Evolutionary conservation across 2,329 filamentous ascomycete species (phyloP), one percentile per base, ranked within the genome.

Genomic region (Aspergillus sp.): DNA sequence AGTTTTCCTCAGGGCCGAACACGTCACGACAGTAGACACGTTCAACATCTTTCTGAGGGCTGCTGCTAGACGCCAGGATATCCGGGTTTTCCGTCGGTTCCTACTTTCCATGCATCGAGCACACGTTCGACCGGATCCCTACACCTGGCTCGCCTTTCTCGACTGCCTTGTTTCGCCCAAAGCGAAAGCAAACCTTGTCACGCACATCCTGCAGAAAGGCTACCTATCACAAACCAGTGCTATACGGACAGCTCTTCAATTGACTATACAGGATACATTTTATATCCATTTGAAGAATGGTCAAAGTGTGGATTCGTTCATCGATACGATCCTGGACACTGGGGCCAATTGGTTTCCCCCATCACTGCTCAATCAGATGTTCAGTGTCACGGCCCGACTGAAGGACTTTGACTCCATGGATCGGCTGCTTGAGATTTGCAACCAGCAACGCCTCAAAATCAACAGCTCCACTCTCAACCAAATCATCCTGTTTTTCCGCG

Each of bases 31-130:
- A 3, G 56, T 62, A 5, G 65, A 70, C 33, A 70, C 68, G 5
- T 73, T 68, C 50, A 75, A 75, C 39, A 67, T 73, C 36, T 53
- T 76, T 39, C 50, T 76, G 33, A 53, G 56, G 34, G 57, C 56
- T 19, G 59, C 65, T 27, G 70, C 70, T 9, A 57, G 56, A 39
- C 55, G 53, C 19, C 62, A 65, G 39, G 63, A 74, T 51, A 50
- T 70, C n/a, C 50, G 47, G 9, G 56, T 57, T 11, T 75, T 74
- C 40, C 59, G 58, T 6, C 54, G 57, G 27, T 53, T 71, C 13
- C 48, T 75, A 12, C 41, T 54, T 26, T 46, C 58, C 9, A 74
- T 76, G 71, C 47, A 61, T 27, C 50, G 56, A 39, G 48, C 60
- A 40, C 52, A 63, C 2, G 51, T 74, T 39, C 50, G 48, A 1